Base-by-base conservation (phyloP, 148 eudicot species). In the Pouteria glomerata region DNA sequence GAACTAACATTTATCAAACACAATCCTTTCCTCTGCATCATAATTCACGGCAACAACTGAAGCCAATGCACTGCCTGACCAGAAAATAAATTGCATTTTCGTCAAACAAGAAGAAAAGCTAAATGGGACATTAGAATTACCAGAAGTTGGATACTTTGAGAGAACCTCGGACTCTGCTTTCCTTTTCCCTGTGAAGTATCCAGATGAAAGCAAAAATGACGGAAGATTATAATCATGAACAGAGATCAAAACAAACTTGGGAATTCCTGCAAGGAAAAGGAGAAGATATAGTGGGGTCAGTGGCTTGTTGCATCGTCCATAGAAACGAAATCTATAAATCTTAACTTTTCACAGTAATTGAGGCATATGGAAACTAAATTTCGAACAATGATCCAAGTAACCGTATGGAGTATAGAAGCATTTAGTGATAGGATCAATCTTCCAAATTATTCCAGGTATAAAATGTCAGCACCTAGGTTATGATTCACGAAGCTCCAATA, bases 221-320 rank as follows among this genome's bases (percentile, higher is more conserved):
- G 98, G 98, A 73, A 95, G 73, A 70, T 95, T 95, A 78, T 95
- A 95, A 82, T 95, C 97, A 75, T 95, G 98, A 68, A 95, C 97
- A 4, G 97, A 88, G 79, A 95, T 89, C 83, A 95, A 80, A 73
- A 95, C 84, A 77, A 89, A 95, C 81, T 87, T 95, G 26, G 98
- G 96, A 47, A 95, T 84, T 68, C 98, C 98, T 95, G 92, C 78
- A 79, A 48, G 70, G 65, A 34, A 21, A 68, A 23, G 11, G 2
- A 57, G 64, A 55, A 66, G 0, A 66, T 56, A 39, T 14, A 55
- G 10, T 26, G 55, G 42, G 44, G n/a, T 73, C 51, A 29, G 26
- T 16, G 33, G 24, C 52, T 51, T 3, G 1, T 31, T 13, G 18
- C 27, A 48, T 30, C 69, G 18, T 12, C 41, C 15, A 48, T 47